Base-by-base conservation (phyloP, 176 grass and related monocot species). In the Triticum dicoccoides region DNA sequence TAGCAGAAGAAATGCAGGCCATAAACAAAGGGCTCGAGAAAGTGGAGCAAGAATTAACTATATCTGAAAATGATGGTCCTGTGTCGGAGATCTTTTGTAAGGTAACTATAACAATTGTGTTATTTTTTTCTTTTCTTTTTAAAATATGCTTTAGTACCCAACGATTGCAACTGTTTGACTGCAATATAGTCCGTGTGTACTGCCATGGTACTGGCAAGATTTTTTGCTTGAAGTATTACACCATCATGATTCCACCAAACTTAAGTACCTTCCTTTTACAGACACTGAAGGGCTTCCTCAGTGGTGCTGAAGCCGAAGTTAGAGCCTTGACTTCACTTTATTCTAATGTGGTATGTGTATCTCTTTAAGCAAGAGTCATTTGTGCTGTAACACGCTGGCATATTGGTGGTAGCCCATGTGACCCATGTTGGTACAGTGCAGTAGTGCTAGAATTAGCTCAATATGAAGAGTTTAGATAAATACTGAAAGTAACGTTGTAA, bases 1-100 rank as follows among this genome's bases (percentile, higher is more conserved):
- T 98, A 82, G 97, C 97, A 78, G 97, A 98, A 85, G 97, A 98
- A 94, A 98, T 98, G 97, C 97, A 98, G 85, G 97, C 97, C 63
- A 74, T 98, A 89, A 96, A 90, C 85, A 98, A 96, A 92, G 97
- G 94, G 70, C 94, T 98, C 3, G 97, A 98, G 77, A 98, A 98
- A 87, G 94, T 98, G 87, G 97, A 98, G 80, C 92, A 98, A 82
- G 97, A 98, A 88, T 84, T 98, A 83, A 94, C 92, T 70, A 87
- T 86, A 86, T 98, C 94, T 70, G 97, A 98, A 90, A 98, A 92
- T 88, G 97, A 98, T 86, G 97, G 97, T 82, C 94, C 88, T 69
- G 97, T 98, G 45, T 98, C 97, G 1, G 84, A 94, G 58, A 87
- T 71, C 41, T 98, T 98, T 79, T 69, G 90, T 56, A 88, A 92